Conservation (phyloP, 164 flowering plant genomes). For the Hamamelis virginiana region DNA sequence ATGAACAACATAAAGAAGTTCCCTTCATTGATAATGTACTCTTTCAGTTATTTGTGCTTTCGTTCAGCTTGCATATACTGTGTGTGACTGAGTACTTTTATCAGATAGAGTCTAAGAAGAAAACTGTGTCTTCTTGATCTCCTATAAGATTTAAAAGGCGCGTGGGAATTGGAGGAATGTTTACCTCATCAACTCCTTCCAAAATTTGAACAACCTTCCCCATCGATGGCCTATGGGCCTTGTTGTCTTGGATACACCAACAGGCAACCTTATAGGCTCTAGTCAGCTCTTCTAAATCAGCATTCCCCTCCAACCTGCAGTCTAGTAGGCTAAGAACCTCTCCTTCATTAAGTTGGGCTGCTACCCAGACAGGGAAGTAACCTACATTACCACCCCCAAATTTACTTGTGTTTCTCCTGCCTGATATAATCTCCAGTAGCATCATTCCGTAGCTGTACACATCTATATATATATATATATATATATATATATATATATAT, state of each 20-base stretch:
- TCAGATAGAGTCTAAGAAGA: too few relatives aligned
- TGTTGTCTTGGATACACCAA: too few relatives aligned
- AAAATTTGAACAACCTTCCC: conserved; percentile 51
- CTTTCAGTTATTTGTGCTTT: too few relatives aligned
- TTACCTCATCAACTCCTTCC: conserved; percentile 39
- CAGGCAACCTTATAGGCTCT: conserved; percentile 43
- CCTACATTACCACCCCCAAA: conserved; percentile 18
- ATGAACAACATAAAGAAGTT: too few relatives aligned
- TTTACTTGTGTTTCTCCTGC: conserved; percentile 37
- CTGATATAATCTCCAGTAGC: conserved; percentile 51
- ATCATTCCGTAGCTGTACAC: conserved; percentile 62
- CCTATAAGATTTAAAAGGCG: too few relatives aligned
- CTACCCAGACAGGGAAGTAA: conserved; percentile 45
- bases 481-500: too few relatives aligned
- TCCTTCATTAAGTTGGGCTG: conserved; percentile 24
- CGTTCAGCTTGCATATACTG: too few relatives aligned
- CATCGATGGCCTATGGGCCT: conserved; percentile 46
- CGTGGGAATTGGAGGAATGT: conserved; percentile 42
- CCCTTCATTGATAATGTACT: too few relatives aligned
- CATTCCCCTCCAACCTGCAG: too few relatives aligned
- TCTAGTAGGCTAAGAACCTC: conserved; percentile 30
- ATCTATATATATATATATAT: too few relatives aligned
- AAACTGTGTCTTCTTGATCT: too few relatives aligned
- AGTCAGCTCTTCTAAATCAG: conserved; percentile 33
- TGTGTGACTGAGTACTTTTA: too few relatives aligned